Base-by-base conservation (phyloP, 371 early-diverging fungal species). In the Nematocida parisii region DNA sequence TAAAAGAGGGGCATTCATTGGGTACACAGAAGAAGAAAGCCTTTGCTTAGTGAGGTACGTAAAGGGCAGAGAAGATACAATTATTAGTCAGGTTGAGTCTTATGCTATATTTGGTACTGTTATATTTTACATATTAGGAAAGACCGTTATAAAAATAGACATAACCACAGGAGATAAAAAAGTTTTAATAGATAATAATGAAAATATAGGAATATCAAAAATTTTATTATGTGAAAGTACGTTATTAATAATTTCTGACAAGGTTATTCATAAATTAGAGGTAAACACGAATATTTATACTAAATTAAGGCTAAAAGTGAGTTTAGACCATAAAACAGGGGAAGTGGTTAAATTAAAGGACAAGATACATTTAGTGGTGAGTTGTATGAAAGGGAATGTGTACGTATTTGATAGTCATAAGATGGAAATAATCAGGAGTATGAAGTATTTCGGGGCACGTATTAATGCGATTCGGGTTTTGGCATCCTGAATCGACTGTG, bases 341-440 rank as follows among this genome's bases (percentile, higher is more conserved):
- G 24, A 54, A 20, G 57, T 60, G 2, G 20, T 33, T 18, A 18
- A 46, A 27, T 5, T 67, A 11, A 54, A 57, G 11, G 24, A 70
- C 1, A 18, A 33, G 24, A 46, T 61, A n/a, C 80, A 77, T 11
- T 33, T 77, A 15, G 61, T 47, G 0, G 60, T 77, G 2, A 68
- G 56, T 20, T 77, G 80, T 42, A 46, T 4, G 6, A 67, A 70
- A 56, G 80, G 80, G 45, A 77, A 77, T 46, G 44, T 77, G n/a
- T 77, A 77, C 54, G 39, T 71, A 15, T 77, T 77, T 77, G 80
- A 77, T 6, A 33, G 60, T 18, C 18, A 42, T 18, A 77, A 77
- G 55, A 77, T 77, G 70, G 80, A 77, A 45, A 67, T 77, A 50
- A 42, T 77, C 61, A 70, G 58, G 70, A 77, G 80, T 68, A 52